Evolutionary conservation across 371 early-diverging fungal species (phyloP), one percentile per base, ranked within the genome.

Genomic region (Phascolomyces articulosus): DNA sequence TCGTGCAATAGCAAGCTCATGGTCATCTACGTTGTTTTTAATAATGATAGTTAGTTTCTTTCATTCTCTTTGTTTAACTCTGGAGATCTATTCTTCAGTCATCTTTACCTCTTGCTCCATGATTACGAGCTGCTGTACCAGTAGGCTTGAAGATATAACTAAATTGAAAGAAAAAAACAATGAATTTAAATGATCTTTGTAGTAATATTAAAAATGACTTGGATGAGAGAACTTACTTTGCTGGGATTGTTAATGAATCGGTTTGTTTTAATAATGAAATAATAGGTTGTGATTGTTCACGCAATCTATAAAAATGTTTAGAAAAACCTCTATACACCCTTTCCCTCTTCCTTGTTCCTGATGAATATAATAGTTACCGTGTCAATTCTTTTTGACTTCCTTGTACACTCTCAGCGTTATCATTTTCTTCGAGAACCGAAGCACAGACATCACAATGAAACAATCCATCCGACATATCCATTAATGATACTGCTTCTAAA

Each of bases 221-320:
- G 4, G 24, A 51, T 24, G 23, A 24, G 41, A 34, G 18, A 47
- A 21, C 40, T 64, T 84, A 88, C 83, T 66, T 75, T 23, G 86
- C 84, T 8, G 91, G 90, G 40, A 93, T 91, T 20, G 81, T 80
- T 20, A 90, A 62, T 26, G 83, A 78, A 64, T 97, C 97, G 1
- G 95, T 93, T 66, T 88, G 82, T 65, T 93, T 93, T 21, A 97
- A 74, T 27, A 95, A 69, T 7, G 90, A 85, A 51, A 95, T 85
- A 29, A 97, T 93, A 0, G 94, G 92, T 54, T 87, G 83, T 48
- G 90, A 88, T 74, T 95, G 93, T 44, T 89, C 90, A 78, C 91
- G 89, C 53, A 96, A 84, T 24, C 51, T 51, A 24, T n/a, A n/a
- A n/a, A n/a, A n/a, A 55, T 24, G 18, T 55, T 20, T 23, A 4